A percentile compares a stretch with the other conserved stretches of the same genome.
Conservation (phyloP, 2,329 filamentous ascomycete species). For the Calcarisporium arbuscula region DNA sequence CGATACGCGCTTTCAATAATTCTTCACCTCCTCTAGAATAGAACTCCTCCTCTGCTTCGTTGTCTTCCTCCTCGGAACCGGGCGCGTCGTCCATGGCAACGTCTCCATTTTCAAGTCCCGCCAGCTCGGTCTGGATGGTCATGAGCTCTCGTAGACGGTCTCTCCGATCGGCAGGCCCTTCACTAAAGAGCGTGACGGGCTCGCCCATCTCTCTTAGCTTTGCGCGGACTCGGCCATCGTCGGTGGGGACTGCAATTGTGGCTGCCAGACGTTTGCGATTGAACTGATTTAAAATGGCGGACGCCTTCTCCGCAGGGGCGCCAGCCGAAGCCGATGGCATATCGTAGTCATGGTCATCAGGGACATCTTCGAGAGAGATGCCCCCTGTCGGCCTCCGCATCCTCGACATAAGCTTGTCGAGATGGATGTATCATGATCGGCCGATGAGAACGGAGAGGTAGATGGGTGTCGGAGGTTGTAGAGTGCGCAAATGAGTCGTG, state of each 20-base stretch:
- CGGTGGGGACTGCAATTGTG: constrained; percentile 85
- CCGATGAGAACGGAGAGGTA: too few species aligned
- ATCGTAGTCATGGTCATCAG: constrained; percentile 76
- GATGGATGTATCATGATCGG: constrained; percentile 74
- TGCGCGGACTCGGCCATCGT: constrained; percentile 78
- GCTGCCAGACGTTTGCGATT: constrained; percentile 85
- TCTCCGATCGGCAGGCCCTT: constrained; percentile 77
- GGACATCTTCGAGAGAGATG: constrained; percentile 45
- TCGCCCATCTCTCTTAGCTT: constrained; percentile 82
- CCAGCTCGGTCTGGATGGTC: constrained; percentile 62
- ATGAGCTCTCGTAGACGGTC: constrained; percentile 80
- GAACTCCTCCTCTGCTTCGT: constrained; percentile 89
- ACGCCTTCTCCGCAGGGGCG: constrained; percentile 73
- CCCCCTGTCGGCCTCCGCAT: constrained; percentile 54
- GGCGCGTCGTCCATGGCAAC: constrained; percentile 54
- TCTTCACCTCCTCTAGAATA: constrained; percentile 78
- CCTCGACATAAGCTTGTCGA: constrained; percentile 90
- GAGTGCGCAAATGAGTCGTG: too few species aligned
- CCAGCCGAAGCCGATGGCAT: constrained; percentile 60
- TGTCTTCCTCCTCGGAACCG: constrained; percentile 55
- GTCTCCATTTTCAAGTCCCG: constrained; percentile 49
- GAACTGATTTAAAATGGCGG: constrained; percentile 80
- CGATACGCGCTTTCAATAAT: constrained; percentile 67
- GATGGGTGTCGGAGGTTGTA: constrained; percentile 2
- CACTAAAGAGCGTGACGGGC: constrained; percentile 89